Percentiles rank a stretch among this genome's conserved stretches.
These are phyloP conservation scores for Meyerozyma smithsonii DNA, from an alignment of 1,139 yeast species.

Conservation along the genomic window DNA sequence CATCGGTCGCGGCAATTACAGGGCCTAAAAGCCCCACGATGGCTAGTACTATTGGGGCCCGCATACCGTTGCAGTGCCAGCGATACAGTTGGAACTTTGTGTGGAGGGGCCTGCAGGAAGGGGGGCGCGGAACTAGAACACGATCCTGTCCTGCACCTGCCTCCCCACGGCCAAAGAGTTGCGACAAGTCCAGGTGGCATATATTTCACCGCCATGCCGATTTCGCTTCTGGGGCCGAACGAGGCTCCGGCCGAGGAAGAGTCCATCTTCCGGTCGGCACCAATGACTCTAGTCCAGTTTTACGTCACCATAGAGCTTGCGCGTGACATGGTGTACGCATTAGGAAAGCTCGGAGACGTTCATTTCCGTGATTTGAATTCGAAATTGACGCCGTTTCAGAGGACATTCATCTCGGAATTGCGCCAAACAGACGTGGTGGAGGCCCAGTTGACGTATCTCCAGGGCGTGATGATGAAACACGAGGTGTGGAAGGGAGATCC, in stretches of 20 bases:
- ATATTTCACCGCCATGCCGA: not conserved
- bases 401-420: constrained; percentile 80
- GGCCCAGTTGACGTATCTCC: constrained; percentile 24
- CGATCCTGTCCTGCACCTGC: not conserved
- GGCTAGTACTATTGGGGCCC: not conserved
- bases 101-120: not conserved
- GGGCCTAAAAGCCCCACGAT: not conserved
- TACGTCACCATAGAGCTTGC: constrained; percentile 90
- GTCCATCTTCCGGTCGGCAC: constrained; percentile 64
- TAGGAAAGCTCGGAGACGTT: constrained; percentile 78
- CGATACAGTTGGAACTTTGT: not conserved
- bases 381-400: constrained; percentile 74
- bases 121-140: too few relatives aligned
- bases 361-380: constrained; percentile 90
- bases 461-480: constrained; percentile 32
- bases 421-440: constrained; percentile 44
- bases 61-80: not conserved
- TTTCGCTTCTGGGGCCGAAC: not conserved
- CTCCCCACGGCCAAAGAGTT: not conserved
- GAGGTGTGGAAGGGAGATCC: constrained; percentile 23
- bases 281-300: constrained; percentile 88
- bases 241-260: constrained; percentile 7
- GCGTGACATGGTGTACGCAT: constrained; percentile 74
- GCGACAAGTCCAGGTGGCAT: not conserved
- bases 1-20: not conserved